Evolutionary conservation across 2,329 filamentous ascomycete species (phyloP).

Genomic region (Dactylellina leptospora): DNA sequence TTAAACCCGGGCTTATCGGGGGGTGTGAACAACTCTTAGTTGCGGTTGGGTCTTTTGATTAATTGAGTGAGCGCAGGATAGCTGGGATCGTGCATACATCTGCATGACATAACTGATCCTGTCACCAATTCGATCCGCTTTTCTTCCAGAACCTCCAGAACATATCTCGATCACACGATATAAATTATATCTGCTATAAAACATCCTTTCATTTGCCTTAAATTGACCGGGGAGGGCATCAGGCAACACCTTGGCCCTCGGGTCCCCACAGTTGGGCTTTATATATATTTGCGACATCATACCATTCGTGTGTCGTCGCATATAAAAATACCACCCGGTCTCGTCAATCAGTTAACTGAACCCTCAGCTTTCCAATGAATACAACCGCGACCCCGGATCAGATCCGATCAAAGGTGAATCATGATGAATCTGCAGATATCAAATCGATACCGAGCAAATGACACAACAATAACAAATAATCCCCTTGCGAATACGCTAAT

Average conservation of each 20-base stretch:
- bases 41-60: not conserved
- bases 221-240: not conserved
- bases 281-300: too few relatives aligned
- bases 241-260: not conserved
- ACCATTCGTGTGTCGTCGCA: too few relatives aligned
- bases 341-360: too few relatives aligned
- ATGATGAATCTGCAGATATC: slow-evolving; percentile 34
- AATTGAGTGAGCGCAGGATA: not conserved
- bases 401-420: not conserved
- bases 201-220: not conserved
- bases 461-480: slow-evolving; percentile 40
- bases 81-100: not conserved
- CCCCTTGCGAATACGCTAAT: slow-evolving; percentile 37
- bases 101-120: slow-evolving; percentile 13
- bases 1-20: not conserved
- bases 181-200: not conserved
- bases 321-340: not conserved
- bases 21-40: slow-evolving; percentile 1
- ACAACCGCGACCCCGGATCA: too few relatives aligned
- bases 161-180: slow-evolving; percentile 5
- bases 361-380: too few relatives aligned
- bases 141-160: slow-evolving; percentile 1
- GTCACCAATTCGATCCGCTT: too few relatives aligned
- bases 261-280: not conserved
- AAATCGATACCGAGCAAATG: slow-evolving; percentile 24